Base-by-base conservation (phyloP, 2,329 filamentous ascomycete genomes). In the Rutstroemia sp. region DNA sequence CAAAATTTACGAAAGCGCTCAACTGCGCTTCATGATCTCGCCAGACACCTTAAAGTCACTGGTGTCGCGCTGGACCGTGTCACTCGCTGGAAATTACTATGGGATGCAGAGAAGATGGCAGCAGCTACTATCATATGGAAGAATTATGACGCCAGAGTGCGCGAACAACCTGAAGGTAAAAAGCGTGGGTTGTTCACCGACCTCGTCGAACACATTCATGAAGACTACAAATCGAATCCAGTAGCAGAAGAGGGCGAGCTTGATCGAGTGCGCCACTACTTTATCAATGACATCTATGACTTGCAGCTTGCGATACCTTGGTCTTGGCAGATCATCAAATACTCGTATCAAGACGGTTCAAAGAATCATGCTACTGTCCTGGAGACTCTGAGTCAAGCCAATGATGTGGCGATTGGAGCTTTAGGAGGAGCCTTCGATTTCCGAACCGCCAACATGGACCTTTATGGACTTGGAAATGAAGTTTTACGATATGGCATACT, bases 41-140 rank as follows among this genome's bases (percentile, higher is more conserved):
- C 90, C 54, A 74, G 77, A 2, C 84, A 94, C 63, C 73, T 97
- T 12, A 79, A 80, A 60, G 78, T 79, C 5, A 83, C 86, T 34
- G 85, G 84, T 58, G 77, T 83, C 25, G 75, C 82, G 2, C 71
- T 97, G 5, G 82, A 87, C 61, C 81, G 83, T 42, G 74, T 74
- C 23, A 85, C 85, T 1, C 84, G 85, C 63, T 97, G 92, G 91
- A 79, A 80, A 60, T 73, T 99, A 34, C 75, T 99, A n/a, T 88
- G 85, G 77, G 85, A 92, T 66, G 92, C 92, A 0, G 94, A 99
- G 71, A 96, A 92, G 71, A 80, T 97, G 73, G 83, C 87, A 45
- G 88, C 91, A 38, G 90, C 90, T 18, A 79, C 81, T 59, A 78
- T 83, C 47, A 78, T 97, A 39, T 97, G 92, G 91, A 85, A 84